Evolutionary conservation across 2,329 filamentous ascomycete species (phyloP).

Genomic region (Colletotrichum falcatum): DNA sequence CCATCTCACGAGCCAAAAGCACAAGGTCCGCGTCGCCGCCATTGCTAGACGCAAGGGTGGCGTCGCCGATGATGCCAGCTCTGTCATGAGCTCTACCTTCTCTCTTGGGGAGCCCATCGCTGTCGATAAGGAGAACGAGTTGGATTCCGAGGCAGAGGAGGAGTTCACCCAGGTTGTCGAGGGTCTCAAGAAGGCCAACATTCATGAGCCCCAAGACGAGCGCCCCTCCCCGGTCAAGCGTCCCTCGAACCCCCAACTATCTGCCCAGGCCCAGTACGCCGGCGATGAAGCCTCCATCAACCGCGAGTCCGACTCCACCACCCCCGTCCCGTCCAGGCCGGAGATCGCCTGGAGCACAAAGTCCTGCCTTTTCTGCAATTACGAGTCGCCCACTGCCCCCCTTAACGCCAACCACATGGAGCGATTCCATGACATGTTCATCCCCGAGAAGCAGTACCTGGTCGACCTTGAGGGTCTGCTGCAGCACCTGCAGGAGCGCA

Average conservation of each 20-base stretch:
- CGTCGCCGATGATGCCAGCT: constrained; percentile 74
- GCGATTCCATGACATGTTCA: constrained; percentile 93
- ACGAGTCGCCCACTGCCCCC: constrained; percentile 79
- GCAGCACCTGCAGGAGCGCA: constrained; percentile 80
- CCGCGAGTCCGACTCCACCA: constrained; percentile 57
- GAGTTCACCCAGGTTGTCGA: constrained; percentile 85
- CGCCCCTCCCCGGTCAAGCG: constrained; percentile 65
- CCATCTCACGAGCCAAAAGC: constrained; percentile 91
- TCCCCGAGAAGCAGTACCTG: constrained; percentile 89
- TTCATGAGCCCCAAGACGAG: constrained; percentile 61
- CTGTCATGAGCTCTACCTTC: constrained; percentile 90
- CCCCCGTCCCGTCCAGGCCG: constrained; percentile 51
- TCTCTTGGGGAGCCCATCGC: constrained; percentile 84
- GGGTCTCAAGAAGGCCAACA: constrained; percentile 79
- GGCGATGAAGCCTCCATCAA: constrained; percentile 53
- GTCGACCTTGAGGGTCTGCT: constrained; percentile 86
- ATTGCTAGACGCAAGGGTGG: constrained; percentile 50
- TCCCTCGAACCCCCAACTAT: constrained; percentile 63
- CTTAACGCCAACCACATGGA: constrained; percentile 91
- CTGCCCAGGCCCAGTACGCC: constrained; percentile 56
- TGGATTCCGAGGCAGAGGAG: constrained; percentile 77
- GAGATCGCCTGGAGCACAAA: constrained; percentile 58
- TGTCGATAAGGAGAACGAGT: constrained; percentile 57
- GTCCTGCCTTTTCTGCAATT: constrained; percentile 92
- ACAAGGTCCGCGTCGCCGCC: constrained; percentile 74